phyloP scores from a whole-genome alignment of 2,329 filamentous ascomycete species.

The Graphilbum fragrans region DNA sequence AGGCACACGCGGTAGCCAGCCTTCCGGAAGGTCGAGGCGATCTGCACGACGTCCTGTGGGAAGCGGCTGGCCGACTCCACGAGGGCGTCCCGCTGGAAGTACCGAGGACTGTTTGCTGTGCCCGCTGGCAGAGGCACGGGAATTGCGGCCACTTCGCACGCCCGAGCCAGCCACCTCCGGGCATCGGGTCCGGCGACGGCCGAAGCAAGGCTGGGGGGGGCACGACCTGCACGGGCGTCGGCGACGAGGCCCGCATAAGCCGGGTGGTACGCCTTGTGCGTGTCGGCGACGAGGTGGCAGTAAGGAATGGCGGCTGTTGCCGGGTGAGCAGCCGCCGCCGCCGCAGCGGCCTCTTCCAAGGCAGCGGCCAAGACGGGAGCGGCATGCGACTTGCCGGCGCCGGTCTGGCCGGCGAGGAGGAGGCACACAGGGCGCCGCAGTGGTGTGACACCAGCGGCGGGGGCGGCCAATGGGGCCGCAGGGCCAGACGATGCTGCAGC shows the following conservation, averaged over 20 bases:
- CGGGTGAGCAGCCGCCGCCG: neutral
- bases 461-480: neutral
- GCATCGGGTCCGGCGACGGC: conserved; percentile 27
- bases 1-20: conserved; percentile 26
- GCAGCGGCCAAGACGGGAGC: conserved; percentile 24
- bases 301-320: conserved; percentile 2
- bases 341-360: conserved; percentile 11
- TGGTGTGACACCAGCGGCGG: neutral
- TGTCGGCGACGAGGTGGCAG: conserved; percentile 34
- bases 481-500: neutral
- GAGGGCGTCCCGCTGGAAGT: conserved; percentile 21
- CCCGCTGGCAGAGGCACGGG: conserved; percentile 1
- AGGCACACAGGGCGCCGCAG: conserved; percentile 22
- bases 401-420: conserved; percentile 32
- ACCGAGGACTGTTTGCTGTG: neutral
- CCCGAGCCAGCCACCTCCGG: conserved; percentile 29
- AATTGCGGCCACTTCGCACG: conserved; percentile 20
- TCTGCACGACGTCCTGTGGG: conserved; percentile 25
- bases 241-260: conserved; percentile 20
- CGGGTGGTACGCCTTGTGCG: conserved; percentile 36
- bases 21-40: conserved; percentile 21
- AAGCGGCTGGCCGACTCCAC: conserved; percentile 33
- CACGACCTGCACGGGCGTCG: conserved; percentile 7
- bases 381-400: conserved; percentile 33
- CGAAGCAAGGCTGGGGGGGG: conserved; percentile 22